Base-by-base conservation (phyloP, 108 stramenopile species). In the Nannochloropsis salina region DNA sequence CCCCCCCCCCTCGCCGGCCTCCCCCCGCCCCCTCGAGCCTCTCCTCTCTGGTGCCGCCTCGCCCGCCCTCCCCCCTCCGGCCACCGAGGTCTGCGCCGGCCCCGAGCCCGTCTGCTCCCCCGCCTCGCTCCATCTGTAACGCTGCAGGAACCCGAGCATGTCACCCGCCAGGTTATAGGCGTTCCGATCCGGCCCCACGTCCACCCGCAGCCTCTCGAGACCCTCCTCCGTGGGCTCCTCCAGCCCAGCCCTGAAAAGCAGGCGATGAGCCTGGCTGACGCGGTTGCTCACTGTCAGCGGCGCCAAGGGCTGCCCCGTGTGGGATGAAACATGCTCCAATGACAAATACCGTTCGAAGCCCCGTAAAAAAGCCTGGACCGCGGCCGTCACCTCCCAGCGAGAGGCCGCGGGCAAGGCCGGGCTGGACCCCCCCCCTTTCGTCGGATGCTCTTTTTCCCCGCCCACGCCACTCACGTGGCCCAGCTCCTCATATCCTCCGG, bases 271-370 rank as follows among this genome's bases (percentile, higher is more conserved):
- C 61, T 74, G 61, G 4, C 20, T n/a, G 20, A 74, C 6, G 61
- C 61, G 61, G 61, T 74, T 74, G 15, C 20, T n/a, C 5, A 74
- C 61, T 74, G 61, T 74, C 20, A 74, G 61, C 6, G 61, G 61
- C 61, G 61, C 61, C 61, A 74, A 74, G 61, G 61, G 61, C 8
- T 74, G 61, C 20, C 61, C 61, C n/a, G 61, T 74, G 61, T n/a
- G n/a, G n/a, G 61, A n/a, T n/a, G 61, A 74, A 2, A 74, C n/a
- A n/a, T 74, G 61, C n/a, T 74, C 61, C 6, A 74, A n/a, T 15
- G n/a, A 74, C 20, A 74, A n/a, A 6, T 74, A 74, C 15, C 61
- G 61, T 2, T 74, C 61, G 61, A 74, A 74, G 61, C 61, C 61
- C 8, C 61, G 61, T n/a, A 74, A n/a, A 8, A 74, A 74, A n/a